Evolutionary conservation across 345 rosid species (phyloP).

Genomic region (Populus ilicifolia): DNA sequence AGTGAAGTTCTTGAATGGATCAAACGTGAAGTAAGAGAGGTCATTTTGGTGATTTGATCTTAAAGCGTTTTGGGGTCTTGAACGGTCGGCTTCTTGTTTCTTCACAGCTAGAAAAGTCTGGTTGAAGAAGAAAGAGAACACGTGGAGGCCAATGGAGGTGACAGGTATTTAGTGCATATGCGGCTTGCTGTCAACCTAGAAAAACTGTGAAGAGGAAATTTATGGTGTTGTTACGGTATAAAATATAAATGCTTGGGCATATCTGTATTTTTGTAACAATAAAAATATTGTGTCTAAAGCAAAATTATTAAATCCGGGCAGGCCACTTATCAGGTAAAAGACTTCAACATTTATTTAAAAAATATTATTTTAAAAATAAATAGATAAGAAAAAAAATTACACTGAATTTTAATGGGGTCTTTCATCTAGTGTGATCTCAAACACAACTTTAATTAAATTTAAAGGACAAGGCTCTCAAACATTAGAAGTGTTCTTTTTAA

Average conservation of each 20-base stretch:
- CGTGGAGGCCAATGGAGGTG: slow-evolving; percentile 31
- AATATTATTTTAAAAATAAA: no score
- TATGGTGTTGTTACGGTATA: background rate
- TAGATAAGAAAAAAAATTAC: no score
- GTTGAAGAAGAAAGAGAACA: background rate
- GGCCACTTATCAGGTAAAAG: no score
- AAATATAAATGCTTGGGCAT: background rate
- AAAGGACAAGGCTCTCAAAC: no score
- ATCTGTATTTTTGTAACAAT: background rate
- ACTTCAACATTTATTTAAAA: no score
- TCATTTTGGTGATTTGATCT: slow-evolving; percentile 29
- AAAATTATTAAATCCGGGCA: no score
- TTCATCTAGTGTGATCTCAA: no score
- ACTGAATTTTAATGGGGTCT: no score
- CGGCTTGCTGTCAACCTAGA: slow-evolving; percentile 30
- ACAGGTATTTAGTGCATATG: slow-evolving; percentile 23
- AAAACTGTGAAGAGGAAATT: background rate
- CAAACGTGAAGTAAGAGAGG: slow-evolving; percentile 38
- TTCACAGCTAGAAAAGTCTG: background rate
- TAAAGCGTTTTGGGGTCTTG: background rate
- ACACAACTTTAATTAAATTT: no score
- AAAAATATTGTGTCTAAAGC: no score
- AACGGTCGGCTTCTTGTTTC: background rate
- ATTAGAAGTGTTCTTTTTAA: no score
- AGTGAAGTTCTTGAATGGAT: slow-evolving; percentile 36